Evolutionary conservation across 805 yeast species (phyloP).

Genomic region (Starmerella bombi): DNA sequence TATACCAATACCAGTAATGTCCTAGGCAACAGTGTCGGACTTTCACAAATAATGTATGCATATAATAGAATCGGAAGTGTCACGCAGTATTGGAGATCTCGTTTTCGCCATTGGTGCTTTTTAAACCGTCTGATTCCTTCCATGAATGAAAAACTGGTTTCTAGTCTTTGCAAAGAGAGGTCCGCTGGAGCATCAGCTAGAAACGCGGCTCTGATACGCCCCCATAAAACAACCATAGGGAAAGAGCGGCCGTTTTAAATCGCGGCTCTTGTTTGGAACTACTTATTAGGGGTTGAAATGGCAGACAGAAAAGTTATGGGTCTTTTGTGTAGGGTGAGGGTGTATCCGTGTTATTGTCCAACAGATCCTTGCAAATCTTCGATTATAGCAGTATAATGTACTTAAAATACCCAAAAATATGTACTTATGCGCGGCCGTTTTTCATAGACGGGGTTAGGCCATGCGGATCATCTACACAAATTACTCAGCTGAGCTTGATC

Average conservation of each 20-base stretch:
- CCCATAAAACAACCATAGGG: slow-evolving; percentile 16
- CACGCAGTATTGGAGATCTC: slow-evolving; percentile 41
- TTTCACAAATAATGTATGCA: slow-evolving; percentile 31
- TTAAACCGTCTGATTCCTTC: slow-evolving; percentile 26
- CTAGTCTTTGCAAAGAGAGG: slow-evolving; percentile 23
- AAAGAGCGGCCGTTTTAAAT: background rate
- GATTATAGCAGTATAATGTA: too few species aligned
- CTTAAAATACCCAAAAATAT: too few species aligned
- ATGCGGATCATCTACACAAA: too few species aligned
- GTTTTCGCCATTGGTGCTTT: slow-evolving; percentile 25
- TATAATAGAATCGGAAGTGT: slow-evolving; percentile 39
- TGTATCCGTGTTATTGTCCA: too few species aligned
- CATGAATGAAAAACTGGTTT: slow-evolving; percentile 26
- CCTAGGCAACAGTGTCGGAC: slow-evolving; percentile 25
- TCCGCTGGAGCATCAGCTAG: slow-evolving; percentile 30
- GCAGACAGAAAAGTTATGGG: too few species aligned
- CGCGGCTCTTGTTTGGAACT: too few species aligned
- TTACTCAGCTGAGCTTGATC: too few species aligned
- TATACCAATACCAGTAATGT: slow-evolving; percentile 32
- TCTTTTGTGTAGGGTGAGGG: too few species aligned
- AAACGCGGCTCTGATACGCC: slow-evolving; percentile 21
- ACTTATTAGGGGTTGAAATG: too few species aligned
- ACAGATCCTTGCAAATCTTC: too few species aligned
- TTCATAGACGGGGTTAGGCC: too few species aligned
- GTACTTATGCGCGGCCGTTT: too few species aligned